A percentile compares a stretch with the other conserved stretches of the same genome.
These are phyloP conservation scores for Annulohypoxylon moriforme DNA, from an alignment of 495 filamentous ascomycete genomes.

Conservation along the genomic window DNA sequence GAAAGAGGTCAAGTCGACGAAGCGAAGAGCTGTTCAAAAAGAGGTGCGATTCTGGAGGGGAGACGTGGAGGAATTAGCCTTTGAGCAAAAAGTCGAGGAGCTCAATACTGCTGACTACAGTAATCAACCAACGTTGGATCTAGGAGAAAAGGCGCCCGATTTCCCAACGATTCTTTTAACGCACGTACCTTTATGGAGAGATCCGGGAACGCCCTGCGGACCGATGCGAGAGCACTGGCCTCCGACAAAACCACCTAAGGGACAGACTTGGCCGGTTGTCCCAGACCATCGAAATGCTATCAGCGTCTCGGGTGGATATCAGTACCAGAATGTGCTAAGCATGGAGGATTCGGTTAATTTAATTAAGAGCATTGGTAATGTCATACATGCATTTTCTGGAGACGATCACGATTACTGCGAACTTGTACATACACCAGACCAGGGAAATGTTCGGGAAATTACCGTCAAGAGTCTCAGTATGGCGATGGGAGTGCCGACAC, in stretches of 20 bases:
- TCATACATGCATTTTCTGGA: constrained; percentile 87
- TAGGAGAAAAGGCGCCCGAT: constrained; percentile 57
- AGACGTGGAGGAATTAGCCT: constrained; percentile 58
- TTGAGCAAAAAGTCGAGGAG: constrained; percentile 65
- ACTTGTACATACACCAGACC: constrained; percentile 74
- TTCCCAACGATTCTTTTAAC: constrained; percentile 88
- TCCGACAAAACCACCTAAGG: constrained; percentile 70
- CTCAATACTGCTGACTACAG: constrained; percentile 55
- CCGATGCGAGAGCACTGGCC: constrained; percentile 87
- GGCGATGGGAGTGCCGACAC: constrained; percentile 95
- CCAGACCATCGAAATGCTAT: constrained; percentile 85
- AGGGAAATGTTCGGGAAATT: constrained; percentile 79
- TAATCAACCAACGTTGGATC: constrained; percentile 54
- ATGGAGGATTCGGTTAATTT: constrained; percentile 77
- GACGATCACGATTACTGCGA: constrained; percentile 99
- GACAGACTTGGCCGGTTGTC: constrained; percentile 62
- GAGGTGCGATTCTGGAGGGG: constrained; percentile 66
- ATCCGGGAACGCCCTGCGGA: constrained; percentile 85
- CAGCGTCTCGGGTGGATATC: constrained; percentile 78
- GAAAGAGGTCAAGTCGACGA: constrained; percentile 63
- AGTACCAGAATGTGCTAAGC: constrained; percentile 95
- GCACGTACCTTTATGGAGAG: constrained; percentile 89
- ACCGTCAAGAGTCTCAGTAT: constrained; percentile 94
- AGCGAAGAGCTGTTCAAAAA: constrained; percentile 64
- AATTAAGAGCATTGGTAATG: constrained; percentile 77